phyloP scores from a whole-genome alignment of 139 green algal genomes.

The Micractinium conductrix region DNA sequence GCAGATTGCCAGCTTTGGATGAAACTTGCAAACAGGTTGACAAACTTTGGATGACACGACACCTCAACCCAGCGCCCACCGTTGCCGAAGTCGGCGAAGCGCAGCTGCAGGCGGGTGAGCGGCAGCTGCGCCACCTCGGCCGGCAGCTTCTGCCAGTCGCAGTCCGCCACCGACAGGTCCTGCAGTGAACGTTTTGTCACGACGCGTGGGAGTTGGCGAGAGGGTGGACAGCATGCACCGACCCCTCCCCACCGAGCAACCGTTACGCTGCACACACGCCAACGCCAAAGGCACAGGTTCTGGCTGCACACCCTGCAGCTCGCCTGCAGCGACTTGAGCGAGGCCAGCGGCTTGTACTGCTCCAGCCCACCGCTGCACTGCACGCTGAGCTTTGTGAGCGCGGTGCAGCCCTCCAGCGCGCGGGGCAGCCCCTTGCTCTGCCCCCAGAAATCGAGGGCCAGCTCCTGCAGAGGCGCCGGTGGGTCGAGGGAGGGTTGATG shows the following conservation, averaged over 20 bases:
- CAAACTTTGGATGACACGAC: too few relatives aligned
- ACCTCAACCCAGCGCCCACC: not conserved
- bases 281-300: not conserved
- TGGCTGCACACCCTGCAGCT: not conserved
- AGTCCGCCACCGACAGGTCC: slow-evolving; percentile 21
- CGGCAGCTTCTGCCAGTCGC: slow-evolving; percentile 15
- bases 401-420: not conserved
- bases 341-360: not conserved
- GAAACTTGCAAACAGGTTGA: too few relatives aligned
- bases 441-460: not conserved
- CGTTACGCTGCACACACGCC: not conserved
- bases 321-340: not conserved
- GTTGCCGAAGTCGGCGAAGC: slow-evolving; percentile 21
- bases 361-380: slow-evolving; percentile 16
- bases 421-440: slow-evolving; percentile 14
- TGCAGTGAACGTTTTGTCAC: too few relatives aligned
- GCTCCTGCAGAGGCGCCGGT: not conserved
- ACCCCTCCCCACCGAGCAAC: too few relatives aligned
- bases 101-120: slow-evolving; percentile 31
- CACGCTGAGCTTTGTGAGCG: slow-evolving; percentile 22
- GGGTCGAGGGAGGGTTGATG: too few relatives aligned
- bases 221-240: not conserved
- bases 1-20: too few relatives aligned
- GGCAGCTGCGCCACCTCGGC: not conserved
- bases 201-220: not conserved